Evolutionary conservation across 2,329 filamentous ascomycete species (phyloP).

Genomic region (Fusarium euwallaceae): DNA sequence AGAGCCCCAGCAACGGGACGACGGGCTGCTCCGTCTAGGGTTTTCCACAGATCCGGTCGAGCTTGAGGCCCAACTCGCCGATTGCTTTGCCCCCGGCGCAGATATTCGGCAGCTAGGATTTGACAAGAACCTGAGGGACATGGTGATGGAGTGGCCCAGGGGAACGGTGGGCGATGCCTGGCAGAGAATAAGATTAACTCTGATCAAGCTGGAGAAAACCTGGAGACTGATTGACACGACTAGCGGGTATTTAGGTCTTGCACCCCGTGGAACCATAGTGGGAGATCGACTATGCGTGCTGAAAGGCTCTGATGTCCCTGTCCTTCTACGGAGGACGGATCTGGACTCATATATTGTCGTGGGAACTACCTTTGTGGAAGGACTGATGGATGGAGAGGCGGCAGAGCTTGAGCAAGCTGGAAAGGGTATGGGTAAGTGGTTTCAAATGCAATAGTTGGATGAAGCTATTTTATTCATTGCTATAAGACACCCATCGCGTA

Average conservation of each 20-base stretch:
- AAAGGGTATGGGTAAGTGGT: background rate
- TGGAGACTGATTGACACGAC: background rate
- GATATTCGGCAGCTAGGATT: background rate
- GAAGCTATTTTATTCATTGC: conserved; percentile 34
- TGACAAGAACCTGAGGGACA: background rate
- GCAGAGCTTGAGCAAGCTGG: background rate
- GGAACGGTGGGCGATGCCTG: background rate
- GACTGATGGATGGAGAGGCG: background rate
- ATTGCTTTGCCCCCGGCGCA: background rate
- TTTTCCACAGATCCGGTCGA: background rate
- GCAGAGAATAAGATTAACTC: background rate
- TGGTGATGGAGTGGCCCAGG: background rate
- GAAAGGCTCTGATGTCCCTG: background rate
- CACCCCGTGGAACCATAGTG: background rate
- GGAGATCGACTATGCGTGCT: background rate
- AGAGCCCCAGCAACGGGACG: background rate
- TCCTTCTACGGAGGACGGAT: background rate
- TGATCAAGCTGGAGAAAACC: background rate
- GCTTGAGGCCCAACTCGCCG: background rate
- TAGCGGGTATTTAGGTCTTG: background rate
- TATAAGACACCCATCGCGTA: too few species aligned
- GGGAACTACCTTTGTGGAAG: background rate
- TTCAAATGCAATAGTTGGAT: conserved; percentile 40
- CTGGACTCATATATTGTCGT: background rate
- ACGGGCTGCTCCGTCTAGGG: background rate